Percentiles rank a stretch among this genome's conserved stretches.
Conservation (phyloP, 305 asterid species). For the Coffea humblotiana region DNA sequence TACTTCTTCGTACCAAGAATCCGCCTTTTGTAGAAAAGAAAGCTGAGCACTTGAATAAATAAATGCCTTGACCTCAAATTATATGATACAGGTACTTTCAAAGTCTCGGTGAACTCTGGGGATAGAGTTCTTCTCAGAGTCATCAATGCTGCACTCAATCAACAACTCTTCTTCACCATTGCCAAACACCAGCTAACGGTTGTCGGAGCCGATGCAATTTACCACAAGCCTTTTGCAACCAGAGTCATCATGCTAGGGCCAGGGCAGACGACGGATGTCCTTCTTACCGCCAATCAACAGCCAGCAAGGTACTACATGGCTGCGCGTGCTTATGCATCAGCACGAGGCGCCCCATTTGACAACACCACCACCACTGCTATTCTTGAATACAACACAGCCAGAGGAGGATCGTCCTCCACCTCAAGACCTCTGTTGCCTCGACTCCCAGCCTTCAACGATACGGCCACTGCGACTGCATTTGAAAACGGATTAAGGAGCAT, state of each 20-base stretch:
- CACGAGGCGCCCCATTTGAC: constrained; percentile 57
- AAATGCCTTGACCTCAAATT: not conserved
- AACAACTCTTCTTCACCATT: constrained; percentile 47
- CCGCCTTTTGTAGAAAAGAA: not conserved
- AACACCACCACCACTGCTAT: constrained; percentile 76
- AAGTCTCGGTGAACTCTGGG: constrained; percentile 19
- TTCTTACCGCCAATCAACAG: constrained; percentile 60
- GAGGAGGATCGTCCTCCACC: constrained; percentile 24
- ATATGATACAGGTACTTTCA: constrained; percentile 21
- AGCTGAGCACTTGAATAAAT: not conserved
- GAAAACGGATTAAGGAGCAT: constrained; percentile 52
- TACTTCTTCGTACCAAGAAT: not conserved
- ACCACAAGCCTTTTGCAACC: constrained; percentile 64
- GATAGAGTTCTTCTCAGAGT: constrained; percentile 26
- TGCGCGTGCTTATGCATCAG: constrained; percentile 64
- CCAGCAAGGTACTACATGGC: constrained; percentile 61
- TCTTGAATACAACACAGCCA: constrained; percentile 57
- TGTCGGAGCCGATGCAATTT: constrained; percentile 66
- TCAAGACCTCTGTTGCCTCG: constrained; percentile 50
- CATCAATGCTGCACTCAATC: constrained; percentile 33
- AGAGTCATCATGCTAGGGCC: constrained; percentile 71
- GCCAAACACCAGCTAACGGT: constrained; percentile 72
- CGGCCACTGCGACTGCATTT: constrained; percentile 58
- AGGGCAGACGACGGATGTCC: constrained; percentile 75
- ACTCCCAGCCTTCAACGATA: constrained; percentile 65